Conservation (phyloP, 2,329 filamentous ascomycete genomes). For the Chaetomiaceae sp. region DNA sequence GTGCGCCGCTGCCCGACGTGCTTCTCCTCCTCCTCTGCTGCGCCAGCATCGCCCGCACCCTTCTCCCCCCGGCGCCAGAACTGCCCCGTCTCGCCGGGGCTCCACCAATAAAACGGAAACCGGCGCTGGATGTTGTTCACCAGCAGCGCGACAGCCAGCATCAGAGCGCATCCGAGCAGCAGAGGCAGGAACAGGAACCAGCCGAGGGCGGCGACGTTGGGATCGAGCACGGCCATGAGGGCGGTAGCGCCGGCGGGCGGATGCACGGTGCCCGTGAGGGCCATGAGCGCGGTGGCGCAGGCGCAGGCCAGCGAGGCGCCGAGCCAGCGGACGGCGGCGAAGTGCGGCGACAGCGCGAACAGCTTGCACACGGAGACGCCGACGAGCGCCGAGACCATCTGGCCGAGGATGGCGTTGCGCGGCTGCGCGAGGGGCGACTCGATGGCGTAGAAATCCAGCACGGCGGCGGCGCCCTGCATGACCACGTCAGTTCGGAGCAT, state of each 20-base stretch:
- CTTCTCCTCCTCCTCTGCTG: background rate
- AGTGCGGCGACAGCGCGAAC: constrained; percentile 46
- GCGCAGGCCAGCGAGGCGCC: constrained; percentile 62
- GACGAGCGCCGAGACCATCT: constrained; percentile 54
- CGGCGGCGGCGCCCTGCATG: constrained; percentile 63
- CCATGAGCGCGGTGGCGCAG: constrained; percentile 57
- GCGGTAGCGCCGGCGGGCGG: constrained; percentile 71
- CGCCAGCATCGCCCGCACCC: background rate
- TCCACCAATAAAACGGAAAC: constrained; percentile 69
- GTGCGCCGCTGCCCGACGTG: background rate
- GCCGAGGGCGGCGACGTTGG: constrained; percentile 49
- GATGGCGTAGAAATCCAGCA: constrained; percentile 68
- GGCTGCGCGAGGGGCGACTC: constrained; percentile 68
- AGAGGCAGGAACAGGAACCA: constrained; percentile 64
- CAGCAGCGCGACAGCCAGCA: constrained; percentile 56
- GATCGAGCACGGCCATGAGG: constrained; percentile 58
- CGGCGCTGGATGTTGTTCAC: constrained; percentile 63
- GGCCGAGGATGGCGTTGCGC: constrained; percentile 62
- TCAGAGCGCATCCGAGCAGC: constrained; percentile 52
- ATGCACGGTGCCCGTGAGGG: constrained; percentile 64
- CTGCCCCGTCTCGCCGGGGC: constrained; percentile 34
- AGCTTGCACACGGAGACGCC: constrained; percentile 60
- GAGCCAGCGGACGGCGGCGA: constrained; percentile 53
- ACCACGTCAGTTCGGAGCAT: background rate
- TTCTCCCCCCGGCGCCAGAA: constrained; percentile 16